A percentile compares a stretch with the other conserved stretches of the same genome.
These are phyloP conservation scores for Arthroderma sp. DNA, from an alignment of 2,329 filamentous ascomycete species.

Conservation along the genomic window DNA sequence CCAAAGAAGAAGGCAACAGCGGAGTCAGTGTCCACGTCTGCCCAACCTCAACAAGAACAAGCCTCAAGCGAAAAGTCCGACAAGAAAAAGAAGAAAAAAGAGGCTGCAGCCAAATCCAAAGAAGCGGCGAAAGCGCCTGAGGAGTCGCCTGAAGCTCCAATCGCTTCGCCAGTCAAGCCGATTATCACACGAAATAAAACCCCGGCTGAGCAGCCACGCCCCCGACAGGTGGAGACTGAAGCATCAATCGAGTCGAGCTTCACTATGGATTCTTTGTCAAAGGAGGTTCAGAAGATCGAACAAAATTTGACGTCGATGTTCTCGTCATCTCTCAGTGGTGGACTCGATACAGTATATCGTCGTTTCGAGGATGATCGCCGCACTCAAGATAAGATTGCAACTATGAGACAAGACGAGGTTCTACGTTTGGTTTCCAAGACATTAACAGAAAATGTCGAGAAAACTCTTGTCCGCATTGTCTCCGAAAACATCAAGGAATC, in stretches of 20 bases:
- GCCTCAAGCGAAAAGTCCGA: conserved; percentile 46
- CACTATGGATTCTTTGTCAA: conserved; percentile 47
- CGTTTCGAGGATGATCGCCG: conserved; percentile 59
- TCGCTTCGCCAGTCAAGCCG: conserved; percentile 3
- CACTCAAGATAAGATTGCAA: conserved; percentile 49
- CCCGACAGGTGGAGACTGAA: background rate
- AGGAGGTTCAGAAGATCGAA: conserved; percentile 47
- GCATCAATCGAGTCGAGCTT: background rate
- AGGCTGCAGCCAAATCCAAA: conserved; percentile 33
- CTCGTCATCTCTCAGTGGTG: conserved; percentile 35
- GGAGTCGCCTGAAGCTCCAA: background rate
- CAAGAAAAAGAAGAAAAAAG: conserved; percentile 58
- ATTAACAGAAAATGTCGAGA: conserved; percentile 59
- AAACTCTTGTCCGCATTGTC: conserved; percentile 65
- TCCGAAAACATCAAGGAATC: conserved; percentile 60
- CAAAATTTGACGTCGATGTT: conserved; percentile 39
- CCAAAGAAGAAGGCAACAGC: conserved; percentile 34
- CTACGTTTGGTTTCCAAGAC: conserved; percentile 57
- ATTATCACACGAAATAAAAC: background rate
- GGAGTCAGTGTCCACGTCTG: conserved; percentile 11
- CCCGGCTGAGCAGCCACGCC: background rate
- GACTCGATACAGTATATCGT: conserved; percentile 46
- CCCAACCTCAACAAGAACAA: conserved; percentile 20
- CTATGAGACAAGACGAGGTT: conserved; percentile 57
- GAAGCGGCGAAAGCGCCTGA: conserved; percentile 33